These are phyloP conservation scores for Solanum hybrid DNA, from an alignment of 305 asterid species.

Conservation along the genomic window DNA sequence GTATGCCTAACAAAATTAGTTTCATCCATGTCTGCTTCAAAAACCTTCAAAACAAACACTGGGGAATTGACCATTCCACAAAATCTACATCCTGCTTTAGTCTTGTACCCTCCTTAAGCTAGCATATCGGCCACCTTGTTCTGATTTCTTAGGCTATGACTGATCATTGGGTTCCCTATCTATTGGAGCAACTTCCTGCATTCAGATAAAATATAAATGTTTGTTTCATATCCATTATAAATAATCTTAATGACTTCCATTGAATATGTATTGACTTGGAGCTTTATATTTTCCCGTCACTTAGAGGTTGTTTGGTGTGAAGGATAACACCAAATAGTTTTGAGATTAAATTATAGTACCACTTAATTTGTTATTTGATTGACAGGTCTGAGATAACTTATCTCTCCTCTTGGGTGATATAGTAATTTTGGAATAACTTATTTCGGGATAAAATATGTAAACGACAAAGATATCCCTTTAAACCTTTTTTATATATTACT, in stretches of 20 bases:
- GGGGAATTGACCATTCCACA: background rate
- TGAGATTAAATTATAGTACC: background rate
- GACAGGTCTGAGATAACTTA: background rate
- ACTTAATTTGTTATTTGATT: too few species aligned
- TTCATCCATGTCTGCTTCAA: too few species aligned
- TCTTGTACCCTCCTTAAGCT: background rate
- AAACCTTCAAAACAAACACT: too few species aligned
- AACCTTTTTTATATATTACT: too few species aligned
- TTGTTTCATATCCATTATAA: background rate
- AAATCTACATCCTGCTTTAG: background rate
- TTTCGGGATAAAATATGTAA: too few species aligned
- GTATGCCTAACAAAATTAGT: too few species aligned
- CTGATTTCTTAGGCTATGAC: background rate
- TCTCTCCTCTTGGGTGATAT: too few species aligned
- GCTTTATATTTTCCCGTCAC: background rate
- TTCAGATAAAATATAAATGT: background rate
- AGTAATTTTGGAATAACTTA: background rate
- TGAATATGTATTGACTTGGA: background rate
- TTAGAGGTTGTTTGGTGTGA: too few species aligned
- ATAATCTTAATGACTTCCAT: background rate
- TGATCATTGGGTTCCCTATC: background rate
- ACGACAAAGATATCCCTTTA: too few species aligned
- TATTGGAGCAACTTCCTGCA: background rate
- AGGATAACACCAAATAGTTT: too few species aligned
- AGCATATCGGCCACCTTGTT: background rate